Evolutionary conservation across 2,329 filamentous ascomycete species (phyloP).

Genomic region (Fusarium zealandicum): DNA sequence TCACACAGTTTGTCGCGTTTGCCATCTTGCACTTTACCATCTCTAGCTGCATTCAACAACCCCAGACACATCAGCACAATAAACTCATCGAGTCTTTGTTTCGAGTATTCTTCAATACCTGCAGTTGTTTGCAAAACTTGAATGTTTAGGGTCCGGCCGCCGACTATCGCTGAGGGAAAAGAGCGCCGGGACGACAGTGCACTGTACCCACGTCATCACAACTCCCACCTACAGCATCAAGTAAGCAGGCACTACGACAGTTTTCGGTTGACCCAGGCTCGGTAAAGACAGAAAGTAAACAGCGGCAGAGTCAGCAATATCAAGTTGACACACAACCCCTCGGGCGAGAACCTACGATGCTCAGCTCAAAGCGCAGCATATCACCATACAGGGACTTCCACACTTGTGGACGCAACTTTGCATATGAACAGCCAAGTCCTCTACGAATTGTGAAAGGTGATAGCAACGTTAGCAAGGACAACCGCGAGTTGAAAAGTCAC

Average conservation of each 20-base stretch:
- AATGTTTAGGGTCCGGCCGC: neutral
- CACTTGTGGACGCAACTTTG: conserved; percentile 34
- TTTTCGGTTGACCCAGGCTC: neutral
- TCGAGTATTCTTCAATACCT: conserved; percentile 1
- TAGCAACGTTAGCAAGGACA: conserved; percentile 12
- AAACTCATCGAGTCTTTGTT: neutral
- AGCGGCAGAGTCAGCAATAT: neutral
- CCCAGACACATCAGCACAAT: neutral
- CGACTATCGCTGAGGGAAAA: neutral
- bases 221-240: neutral
- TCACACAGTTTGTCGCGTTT: neutral
- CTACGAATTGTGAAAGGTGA: conserved; percentile 58
- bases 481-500: conserved; percentile 32
- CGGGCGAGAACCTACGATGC: conserved; percentile 44
- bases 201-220: neutral
- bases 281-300: neutral
- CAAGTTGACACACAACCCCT: neutral
- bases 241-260: neutral
- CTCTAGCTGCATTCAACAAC: conserved; percentile 8
- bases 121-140: neutral
- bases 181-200: neutral
- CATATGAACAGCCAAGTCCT: conserved; percentile 51
- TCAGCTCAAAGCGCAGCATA: conserved; percentile 40
- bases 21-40: neutral
- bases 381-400: conserved; percentile 43